A percentile compares a stretch with the other conserved stretches of the same genome.
These are phyloP conservation scores for Cucumis sativus DNA, from an alignment of 306 rosid genomes.

Conservation along the genomic window DNA sequence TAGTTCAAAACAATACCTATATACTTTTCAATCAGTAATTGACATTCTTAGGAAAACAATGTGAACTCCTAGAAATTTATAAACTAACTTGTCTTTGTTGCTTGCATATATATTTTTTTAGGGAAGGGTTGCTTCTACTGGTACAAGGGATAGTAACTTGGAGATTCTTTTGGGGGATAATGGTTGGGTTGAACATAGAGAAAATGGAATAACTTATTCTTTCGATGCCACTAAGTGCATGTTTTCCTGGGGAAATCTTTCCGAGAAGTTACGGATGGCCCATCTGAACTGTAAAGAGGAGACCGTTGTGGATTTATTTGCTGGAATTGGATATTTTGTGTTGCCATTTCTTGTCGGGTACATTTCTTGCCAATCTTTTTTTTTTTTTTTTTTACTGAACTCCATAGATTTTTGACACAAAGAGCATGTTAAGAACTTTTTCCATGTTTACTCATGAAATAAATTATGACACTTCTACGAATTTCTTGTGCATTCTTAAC, in stretches of 20 bases:
- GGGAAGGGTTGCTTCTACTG: conserved; percentile 81
- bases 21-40: not conserved
- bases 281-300: conserved; percentile 50
- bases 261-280: conserved; percentile 85
- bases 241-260: conserved; percentile 98
- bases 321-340: conserved; percentile 90
- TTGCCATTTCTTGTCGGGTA: conserved; percentile 95
- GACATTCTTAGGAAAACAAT: not conserved
- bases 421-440: not conserved
- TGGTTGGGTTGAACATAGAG: conserved; percentile 93
- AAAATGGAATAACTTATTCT: conserved; percentile 76
- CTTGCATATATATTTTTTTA: conserved; percentile 15
- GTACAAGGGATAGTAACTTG: conserved; percentile 79
- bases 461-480: not conserved
- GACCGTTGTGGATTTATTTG: conserved; percentile 72
- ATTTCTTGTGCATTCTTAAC: not conserved
- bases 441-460: not conserved
- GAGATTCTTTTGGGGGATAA: conserved; percentile 80
- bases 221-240: conserved; percentile 85
- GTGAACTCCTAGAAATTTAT: not conserved
- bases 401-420: not conserved
- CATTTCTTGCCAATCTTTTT: not conserved
- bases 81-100: not conserved
- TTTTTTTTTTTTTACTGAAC: not conserved
- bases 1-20: not conserved